Evolutionary conservation across 371 early-diverging fungal species (phyloP).

Genomic region (Saksenaea vasiformis): DNA sequence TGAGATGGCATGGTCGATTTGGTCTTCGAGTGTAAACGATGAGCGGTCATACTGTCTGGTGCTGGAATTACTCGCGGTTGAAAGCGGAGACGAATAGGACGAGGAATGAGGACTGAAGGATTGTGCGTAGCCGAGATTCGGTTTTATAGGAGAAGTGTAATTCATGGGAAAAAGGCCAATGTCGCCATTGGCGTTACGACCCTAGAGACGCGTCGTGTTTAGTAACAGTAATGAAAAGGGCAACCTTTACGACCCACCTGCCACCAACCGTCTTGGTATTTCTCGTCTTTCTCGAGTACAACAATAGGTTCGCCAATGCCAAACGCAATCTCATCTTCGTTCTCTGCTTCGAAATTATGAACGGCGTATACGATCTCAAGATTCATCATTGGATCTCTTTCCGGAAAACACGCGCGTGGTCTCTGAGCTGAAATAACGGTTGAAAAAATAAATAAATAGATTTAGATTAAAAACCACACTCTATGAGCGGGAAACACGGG

Average conservation of each 20-base stretch:
- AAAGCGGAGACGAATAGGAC: conserved; percentile 11
- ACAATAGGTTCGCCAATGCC: conserved; percentile 72
- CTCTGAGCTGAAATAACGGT: neutral
- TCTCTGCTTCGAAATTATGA: conserved; percentile 71
- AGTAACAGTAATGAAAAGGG: neutral
- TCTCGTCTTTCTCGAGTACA: conserved; percentile 79
- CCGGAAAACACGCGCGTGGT: conserved; percentile 2
- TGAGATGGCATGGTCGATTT: conserved; percentile 21
- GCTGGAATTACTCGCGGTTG: conserved; percentile 4
- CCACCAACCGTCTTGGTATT: conserved; percentile 89
- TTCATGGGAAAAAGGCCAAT: conserved; percentile 73
- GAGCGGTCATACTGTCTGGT: neutral
- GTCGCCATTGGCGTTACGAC: conserved; percentile 59
- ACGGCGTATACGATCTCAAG: conserved; percentile 65
- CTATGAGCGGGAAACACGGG: neutral
- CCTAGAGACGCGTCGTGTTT: conserved; percentile 35
- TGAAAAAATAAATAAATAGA: neutral
- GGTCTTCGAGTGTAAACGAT: conserved; percentile 16
- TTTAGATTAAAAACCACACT: neutral
- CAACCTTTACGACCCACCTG: conserved; percentile 51
- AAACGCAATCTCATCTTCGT: conserved; percentile 81
- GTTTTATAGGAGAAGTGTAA: conserved; percentile 45
- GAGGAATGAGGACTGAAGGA: conserved; percentile 10
- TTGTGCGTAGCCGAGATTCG: conserved; percentile 6
- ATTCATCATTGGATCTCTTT: conserved; percentile 19